Conservation (phyloP, 2,329 filamentous ascomycete genomes). For the Aspergillus sp. region DNA sequence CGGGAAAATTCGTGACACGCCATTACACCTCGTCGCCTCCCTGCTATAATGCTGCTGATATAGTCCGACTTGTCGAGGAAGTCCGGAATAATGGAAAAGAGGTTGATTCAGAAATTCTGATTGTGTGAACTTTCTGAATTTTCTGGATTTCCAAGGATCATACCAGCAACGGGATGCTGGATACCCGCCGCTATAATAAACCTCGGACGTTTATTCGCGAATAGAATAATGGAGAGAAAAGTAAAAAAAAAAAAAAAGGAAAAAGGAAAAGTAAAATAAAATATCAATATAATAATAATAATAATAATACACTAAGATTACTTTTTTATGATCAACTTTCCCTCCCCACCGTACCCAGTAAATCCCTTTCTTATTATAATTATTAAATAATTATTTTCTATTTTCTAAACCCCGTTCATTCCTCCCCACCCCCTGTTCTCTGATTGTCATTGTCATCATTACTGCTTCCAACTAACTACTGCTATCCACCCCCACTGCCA, state of each 20-base stretch:
- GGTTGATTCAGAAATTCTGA: neutral
- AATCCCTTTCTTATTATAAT: neutral
- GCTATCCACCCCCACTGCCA: slow-evolving; percentile 10
- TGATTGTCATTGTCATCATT: neutral
- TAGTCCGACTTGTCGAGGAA: no score
- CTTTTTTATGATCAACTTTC: slow-evolving; percentile 3
- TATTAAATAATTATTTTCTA: neutral
- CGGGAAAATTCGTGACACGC: slow-evolving; percentile 11
- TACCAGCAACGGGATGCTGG: no score
- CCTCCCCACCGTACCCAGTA: slow-evolving; percentile 14
- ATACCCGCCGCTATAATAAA: neutral
- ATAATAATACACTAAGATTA: neutral
- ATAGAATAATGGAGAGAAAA: neutral
- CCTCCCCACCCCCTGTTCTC: slow-evolving; percentile 9
- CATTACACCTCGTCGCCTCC: neutral
- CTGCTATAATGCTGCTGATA: no score
- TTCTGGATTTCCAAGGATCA: no score
- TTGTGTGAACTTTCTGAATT: no score
- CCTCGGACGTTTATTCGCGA: neutral
- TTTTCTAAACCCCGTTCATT: slow-evolving; percentile 20
- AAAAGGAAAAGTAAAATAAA: neutral
- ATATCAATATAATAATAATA: neutral
- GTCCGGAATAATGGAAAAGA: no score
- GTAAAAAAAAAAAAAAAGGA: neutral
- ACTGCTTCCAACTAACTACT: neutral